These are phyloP conservation scores for Hypoxylon sp. DNA, from an alignment of 2,329 filamentous ascomycete genomes.

Conservation along the genomic window DNA sequence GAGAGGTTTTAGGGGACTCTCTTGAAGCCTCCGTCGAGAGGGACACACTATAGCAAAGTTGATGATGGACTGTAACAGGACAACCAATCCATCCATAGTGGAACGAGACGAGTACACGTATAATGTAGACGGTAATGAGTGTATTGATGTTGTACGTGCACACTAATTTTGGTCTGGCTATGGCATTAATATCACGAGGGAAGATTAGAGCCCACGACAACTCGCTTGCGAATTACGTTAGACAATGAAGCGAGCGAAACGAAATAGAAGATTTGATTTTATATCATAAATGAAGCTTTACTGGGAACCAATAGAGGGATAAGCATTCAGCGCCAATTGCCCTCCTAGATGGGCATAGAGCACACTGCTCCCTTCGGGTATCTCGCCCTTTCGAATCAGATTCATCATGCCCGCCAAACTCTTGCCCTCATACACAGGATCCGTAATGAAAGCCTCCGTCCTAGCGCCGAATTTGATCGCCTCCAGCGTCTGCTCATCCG, in stretches of 20 bases:
- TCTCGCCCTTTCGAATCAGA: constrained; percentile 74
- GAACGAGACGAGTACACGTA: constrained; percentile 9
- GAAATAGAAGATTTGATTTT: constrained; percentile 26
- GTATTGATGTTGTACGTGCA: constrained; percentile 21
- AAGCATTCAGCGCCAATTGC: constrained; percentile 78
- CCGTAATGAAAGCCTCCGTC: constrained; percentile 81
- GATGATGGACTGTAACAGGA: constrained; percentile 5
- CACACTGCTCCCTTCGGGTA: constrained; percentile 72
- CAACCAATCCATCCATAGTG: constrained; percentile 6
- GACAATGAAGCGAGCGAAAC: constrained; percentile 25
- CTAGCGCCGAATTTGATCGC: constrained; percentile 78
- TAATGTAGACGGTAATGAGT: constrained; percentile 16
- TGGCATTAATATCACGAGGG: constrained; percentile 12
- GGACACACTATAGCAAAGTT: constrained; percentile 17
- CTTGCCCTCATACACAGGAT: constrained; percentile 84
- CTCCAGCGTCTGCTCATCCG: constrained; percentile 74
- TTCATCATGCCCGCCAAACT: constrained; percentile 80
- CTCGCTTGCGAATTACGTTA: constrained; percentile 22
- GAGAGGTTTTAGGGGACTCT: constrained; percentile 54
- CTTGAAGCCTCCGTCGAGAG: background rate
- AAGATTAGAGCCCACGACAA: constrained; percentile 8
- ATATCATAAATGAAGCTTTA: constrained; percentile 15
- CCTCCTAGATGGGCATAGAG: constrained; percentile 81
- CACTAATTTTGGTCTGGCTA: constrained; percentile 10
- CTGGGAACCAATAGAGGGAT: constrained; percentile 63